A percentile compares a stretch with the other conserved stretches of the same genome.
Conservation (phyloP, 2,329 filamentous ascomycete genomes). For the Fonsecaea monophora region DNA sequence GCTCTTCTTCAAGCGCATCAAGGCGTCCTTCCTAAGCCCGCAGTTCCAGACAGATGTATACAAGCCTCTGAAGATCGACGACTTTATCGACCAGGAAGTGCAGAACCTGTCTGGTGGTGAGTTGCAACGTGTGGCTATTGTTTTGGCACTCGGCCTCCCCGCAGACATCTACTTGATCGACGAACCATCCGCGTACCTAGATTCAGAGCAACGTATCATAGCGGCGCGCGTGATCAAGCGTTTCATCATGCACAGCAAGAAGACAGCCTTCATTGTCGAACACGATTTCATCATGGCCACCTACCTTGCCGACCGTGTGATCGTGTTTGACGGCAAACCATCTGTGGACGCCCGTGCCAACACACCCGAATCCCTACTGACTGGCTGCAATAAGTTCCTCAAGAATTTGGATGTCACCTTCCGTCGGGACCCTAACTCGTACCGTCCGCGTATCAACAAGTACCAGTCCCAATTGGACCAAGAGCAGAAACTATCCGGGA, state of each 20-base stretch:
- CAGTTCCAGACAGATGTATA: conserved; percentile 99
- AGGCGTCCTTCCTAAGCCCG: conserved; percentile 91
- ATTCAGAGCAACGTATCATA: conserved; percentile 98
- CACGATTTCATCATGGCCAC: conserved; percentile 99
- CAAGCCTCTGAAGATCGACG: conserved; percentile 98
- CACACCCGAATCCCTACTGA: conserved; percentile 86
- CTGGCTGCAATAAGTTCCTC: conserved; percentile 94
- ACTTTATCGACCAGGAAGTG: conserved; percentile 99
- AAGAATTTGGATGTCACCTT: conserved; percentile 98
- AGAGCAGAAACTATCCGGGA: conserved; percentile 91
- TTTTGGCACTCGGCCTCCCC: conserved; percentile 91
- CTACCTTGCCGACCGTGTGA: conserved; percentile 87
- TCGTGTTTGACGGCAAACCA: conserved; percentile 95
- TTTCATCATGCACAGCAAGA: conserved; percentile 99
- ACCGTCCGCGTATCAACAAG: conserved; percentile 98
- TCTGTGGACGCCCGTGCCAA: conserved; percentile 89
- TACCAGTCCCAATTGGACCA: conserved; percentile 92
- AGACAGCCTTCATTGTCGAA: conserved; percentile 98
- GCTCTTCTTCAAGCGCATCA: conserved; percentile 99
- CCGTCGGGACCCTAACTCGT: conserved; percentile 95
- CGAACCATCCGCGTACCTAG: conserved; percentile 95
- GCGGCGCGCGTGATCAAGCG: conserved; percentile 97
- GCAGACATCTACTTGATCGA: conserved; percentile 99
- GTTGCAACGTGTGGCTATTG: conserved; percentile 98
- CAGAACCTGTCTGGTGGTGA: conserved; percentile 99